Percentiles rank a stretch among this genome's conserved stretches.
phyloP scores from a whole-genome alignment of 371 early-diverging fungal species.

The Syncephalis fuscata region DNA sequence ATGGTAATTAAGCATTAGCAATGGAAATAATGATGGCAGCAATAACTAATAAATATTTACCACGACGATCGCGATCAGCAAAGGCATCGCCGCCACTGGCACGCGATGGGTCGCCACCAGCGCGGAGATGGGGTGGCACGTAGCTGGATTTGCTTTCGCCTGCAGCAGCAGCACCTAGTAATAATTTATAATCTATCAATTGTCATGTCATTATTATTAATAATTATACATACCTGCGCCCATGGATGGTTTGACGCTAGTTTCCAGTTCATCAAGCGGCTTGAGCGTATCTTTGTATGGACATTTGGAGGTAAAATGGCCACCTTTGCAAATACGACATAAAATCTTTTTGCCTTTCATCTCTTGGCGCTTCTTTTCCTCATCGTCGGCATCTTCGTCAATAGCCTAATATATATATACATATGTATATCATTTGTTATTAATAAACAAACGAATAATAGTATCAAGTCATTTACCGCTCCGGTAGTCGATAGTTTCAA shows the following conservation, averaged over 20 bases:
- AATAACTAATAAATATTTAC: neutral
- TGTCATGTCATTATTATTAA: too few relatives aligned
- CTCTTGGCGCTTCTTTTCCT: slow-evolving; percentile 8
- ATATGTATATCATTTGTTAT: neutral
- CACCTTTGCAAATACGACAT: slow-evolving; percentile 93
- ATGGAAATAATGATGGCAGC: too few relatives aligned
- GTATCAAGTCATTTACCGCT: slow-evolving; percentile 9
- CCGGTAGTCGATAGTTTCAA: slow-evolving; percentile 61
- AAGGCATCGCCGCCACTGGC: slow-evolving; percentile 13
- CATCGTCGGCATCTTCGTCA: slow-evolving; percentile 6
- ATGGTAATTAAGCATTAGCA: neutral
- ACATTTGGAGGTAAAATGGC: slow-evolving; percentile 92
- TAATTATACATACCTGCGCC: slow-evolving; percentile 11
- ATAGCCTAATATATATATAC: neutral
- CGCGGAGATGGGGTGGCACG: slow-evolving; percentile 74
- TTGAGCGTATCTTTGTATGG: slow-evolving; percentile 91
- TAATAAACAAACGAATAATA: neutral
- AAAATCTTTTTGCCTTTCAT: slow-evolving; percentile 66
- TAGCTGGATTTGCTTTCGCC: slow-evolving; percentile 35
- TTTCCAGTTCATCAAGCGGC: slow-evolving; percentile 33
- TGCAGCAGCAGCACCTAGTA: slow-evolving; percentile 4
- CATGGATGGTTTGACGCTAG: slow-evolving; percentile 5
- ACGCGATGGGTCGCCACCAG: slow-evolving; percentile 22
- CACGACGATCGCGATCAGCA: slow-evolving; percentile 8
- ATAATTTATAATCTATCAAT: too few relatives aligned